Evolutionary conservation across 192 early-diverging fungal genomes (phyloP), one percentile per base, ranked within the genome.

Genomic region (Coemansia sp.): DNA sequence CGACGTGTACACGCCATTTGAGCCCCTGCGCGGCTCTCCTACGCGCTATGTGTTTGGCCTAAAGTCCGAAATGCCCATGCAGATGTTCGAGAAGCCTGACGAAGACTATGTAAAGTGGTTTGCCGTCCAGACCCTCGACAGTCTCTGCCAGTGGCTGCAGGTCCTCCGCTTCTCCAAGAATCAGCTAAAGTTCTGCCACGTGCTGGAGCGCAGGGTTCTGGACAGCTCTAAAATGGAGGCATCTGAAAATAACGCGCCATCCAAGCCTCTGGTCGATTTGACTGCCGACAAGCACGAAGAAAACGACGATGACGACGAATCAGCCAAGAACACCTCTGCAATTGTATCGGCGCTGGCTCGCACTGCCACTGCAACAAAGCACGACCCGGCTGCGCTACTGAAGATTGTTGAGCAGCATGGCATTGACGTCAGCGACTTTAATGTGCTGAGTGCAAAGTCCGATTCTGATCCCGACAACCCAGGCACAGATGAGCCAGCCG

Each of bases 11-110:
- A 91, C 93, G 12, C 75, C 91, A 9, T 88, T 85, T 17, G 67
- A 87, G 43, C 75, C 84, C 2, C 79, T 86, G 19, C 88, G 87
- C 57, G 85, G 88, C 58, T 84, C 88, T 10, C 92, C 92, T 5
- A 92, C 92, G 15, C 64, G 85, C 11, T 94, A 87, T 85, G 88
- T 87, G 38, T 94, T 97, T 85, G 91, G 88, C 0, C 78, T 97
- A 9, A 89, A 92, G 75, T 92, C 92, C 1, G 90, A 91, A 54
- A 84, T 91, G 67, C 86, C 82, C 65, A 75, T 90, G 24, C 81
- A 86, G 25, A 85, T 90, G 65, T 95, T 93, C 82, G 91, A 94
- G 69, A 91, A 89, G 67, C 87, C 87, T 37, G 87, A 92, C 51
- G 82, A 87, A 23, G 93, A 97, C 67, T 95, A 94, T 57, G 83